These are phyloP conservation scores for Aspergillus phoenicis DNA, from an alignment of 2,329 filamentous ascomycete species.

Conservation along the genomic window DNA sequence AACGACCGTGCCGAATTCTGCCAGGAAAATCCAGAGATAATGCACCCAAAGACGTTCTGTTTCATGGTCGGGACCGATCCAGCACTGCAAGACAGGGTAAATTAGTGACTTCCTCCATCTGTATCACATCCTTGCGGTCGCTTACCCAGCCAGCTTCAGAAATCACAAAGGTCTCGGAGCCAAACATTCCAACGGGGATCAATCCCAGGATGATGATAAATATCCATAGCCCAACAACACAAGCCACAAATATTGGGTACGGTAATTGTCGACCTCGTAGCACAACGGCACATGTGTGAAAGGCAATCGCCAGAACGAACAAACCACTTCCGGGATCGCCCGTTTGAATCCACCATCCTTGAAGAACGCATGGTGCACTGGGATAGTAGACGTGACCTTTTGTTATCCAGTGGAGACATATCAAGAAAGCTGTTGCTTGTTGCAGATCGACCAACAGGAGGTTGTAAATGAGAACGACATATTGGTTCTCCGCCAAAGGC, in stretches of 20 bases:
- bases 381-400: conserved; percentile 46
- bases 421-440: conserved; percentile 51
- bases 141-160: conserved; percentile 55
- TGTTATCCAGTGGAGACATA: conserved; percentile 50
- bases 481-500: conserved; percentile 56
- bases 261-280: conserved; percentile 51
- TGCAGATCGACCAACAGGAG: conserved; percentile 54
- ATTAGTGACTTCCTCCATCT: conserved; percentile 4
- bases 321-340: conserved; percentile 55
- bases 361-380: conserved; percentile 51
- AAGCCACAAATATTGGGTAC: conserved; percentile 47
- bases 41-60: conserved; percentile 53
- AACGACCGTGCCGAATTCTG: conserved; percentile 54
- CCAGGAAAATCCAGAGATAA: conserved; percentile 58
- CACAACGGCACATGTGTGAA: conserved; percentile 55
- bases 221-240: conserved; percentile 49
- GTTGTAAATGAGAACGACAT: conserved; percentile 56
- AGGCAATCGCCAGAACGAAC: conserved; percentile 55
- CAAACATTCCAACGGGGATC: conserved; percentile 49
- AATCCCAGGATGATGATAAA: conserved; percentile 51
- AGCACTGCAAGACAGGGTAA: conserved; percentile 45
- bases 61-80: conserved; percentile 50
- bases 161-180: conserved; percentile 47
- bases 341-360: conserved; percentile 56
- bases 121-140: background rate